These are phyloP conservation scores for Byssoonygena ceratinophila DNA, from an alignment of 2,329 filamentous ascomycete species.

Conservation along the genomic window DNA sequence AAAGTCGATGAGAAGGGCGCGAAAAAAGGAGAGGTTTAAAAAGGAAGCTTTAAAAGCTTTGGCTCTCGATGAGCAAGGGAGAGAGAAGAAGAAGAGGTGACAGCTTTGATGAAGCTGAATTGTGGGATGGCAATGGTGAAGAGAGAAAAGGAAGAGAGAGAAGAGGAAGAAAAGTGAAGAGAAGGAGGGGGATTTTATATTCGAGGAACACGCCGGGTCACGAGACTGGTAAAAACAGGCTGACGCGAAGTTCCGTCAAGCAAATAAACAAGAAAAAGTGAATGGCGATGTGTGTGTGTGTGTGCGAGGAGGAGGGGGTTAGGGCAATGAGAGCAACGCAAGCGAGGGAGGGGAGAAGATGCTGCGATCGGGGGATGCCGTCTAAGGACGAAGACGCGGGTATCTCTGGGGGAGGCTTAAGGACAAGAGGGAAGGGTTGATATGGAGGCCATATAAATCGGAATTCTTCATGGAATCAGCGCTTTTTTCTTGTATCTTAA, in stretches of 20 bases:
- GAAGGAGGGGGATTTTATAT: background rate
- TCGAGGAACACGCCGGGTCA: background rate
- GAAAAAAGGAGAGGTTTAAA: background rate
- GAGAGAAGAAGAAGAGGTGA: background rate
- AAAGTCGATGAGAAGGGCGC: background rate
- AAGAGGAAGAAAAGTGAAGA: constrained; percentile 7
- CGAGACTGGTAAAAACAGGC: background rate
- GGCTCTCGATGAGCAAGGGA: background rate
- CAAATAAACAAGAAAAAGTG: background rate
- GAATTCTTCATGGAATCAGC: background rate
- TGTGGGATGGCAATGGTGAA: background rate
- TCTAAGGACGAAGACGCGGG: background rate
- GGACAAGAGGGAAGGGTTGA: background rate
- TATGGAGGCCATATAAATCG: constrained; percentile 1
- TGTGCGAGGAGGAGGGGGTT: background rate
- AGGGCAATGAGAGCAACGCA: background rate
- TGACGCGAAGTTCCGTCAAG: background rate
- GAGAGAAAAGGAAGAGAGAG: background rate
- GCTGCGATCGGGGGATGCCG: background rate
- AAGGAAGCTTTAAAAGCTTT: background rate
- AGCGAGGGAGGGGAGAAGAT: background rate
- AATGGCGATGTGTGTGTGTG: background rate
- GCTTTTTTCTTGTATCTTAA: constrained; percentile 7
- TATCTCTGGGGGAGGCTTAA: background rate
- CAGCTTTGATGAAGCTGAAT: too few relatives aligned